Evolutionary conservation across 805 yeast species (phyloP), one percentile per base, ranked within the genome.

Genomic region (Metschnikowia continentalis): DNA sequence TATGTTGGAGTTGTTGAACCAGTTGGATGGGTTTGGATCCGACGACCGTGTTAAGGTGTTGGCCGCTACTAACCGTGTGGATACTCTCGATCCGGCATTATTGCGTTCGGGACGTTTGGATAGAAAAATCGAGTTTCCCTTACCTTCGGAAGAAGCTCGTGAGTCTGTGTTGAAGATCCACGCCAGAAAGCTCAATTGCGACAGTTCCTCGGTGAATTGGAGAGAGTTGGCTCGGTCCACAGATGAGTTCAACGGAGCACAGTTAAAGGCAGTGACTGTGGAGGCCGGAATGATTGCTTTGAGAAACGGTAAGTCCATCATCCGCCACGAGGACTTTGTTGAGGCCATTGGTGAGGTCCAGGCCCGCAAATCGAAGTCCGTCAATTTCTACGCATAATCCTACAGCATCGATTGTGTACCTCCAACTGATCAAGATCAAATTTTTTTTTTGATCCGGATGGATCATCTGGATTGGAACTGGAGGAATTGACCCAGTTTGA

Each of bases 221-320:
- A 88, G 90, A 70, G 99, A 94, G 75, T 81, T 94, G 66, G 98
- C 99, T 3, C 82, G 99, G 67, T 88, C 96, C 6, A 94, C 99
- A 0, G 99, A 94, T 69, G 99, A 94, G 72, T 94, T 94, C 71
- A 94, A 94, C 65, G 99, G 99, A 66, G 99, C 99, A 1, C 99
- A 94, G 72, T 78, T 94, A 67, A 94, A 94, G 75, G 99, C 99
- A 1, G 99, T 94, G 40, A 91, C 97, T 6, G 99, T 94, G 20
- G 99, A 94, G 70, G 99, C 99, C 6, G 99, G 99, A 66, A 94
- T 94, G 99, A 94, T 94, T 72, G 99, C 99, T 1, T 78, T 94
- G 66, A 83, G 99, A 74, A 90, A 89, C 62, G 97, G 96, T 15
- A 96, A 94, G 71, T 81, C 86, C 40, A 80, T 84, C 59, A 91